Percentiles rank a stretch among this genome's conserved stretches.
phyloP scores from a whole-genome alignment of 257 asterid genomes.

The Lithospermum erythrorhizon region DNA sequence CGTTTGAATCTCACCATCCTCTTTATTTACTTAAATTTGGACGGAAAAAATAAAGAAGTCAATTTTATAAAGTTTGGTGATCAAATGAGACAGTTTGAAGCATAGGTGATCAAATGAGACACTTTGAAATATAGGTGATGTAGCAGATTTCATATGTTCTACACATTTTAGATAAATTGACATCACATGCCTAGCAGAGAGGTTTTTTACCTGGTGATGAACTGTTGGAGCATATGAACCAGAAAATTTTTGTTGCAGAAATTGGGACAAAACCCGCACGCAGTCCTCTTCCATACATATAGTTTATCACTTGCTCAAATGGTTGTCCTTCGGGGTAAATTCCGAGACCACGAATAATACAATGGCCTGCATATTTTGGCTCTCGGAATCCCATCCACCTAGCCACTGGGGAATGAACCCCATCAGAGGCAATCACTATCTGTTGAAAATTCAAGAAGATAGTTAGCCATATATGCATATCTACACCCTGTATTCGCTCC shows the following conservation, averaged over 20 bases:
- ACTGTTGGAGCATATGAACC: conserved; percentile 82
- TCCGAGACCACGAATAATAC: conserved; percentile 75
- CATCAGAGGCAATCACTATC: conserved; percentile 86
- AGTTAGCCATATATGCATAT: background rate
- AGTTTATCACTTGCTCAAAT: conserved; percentile 43
- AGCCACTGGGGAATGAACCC: conserved; percentile 76
- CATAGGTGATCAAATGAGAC: too few species aligned
- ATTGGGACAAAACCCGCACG: conserved; percentile 74
- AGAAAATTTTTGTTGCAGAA: conserved; percentile 72
- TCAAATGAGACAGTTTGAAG: too few species aligned
- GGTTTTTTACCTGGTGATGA: conserved; percentile 35
- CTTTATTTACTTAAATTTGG: too few species aligned
- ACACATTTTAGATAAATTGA: conserved; percentile 14
- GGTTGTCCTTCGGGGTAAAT: conserved; percentile 66
- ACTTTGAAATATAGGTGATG: too few species aligned
- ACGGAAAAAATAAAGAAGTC: too few species aligned
- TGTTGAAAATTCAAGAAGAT: conserved; percentile 10
- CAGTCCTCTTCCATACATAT: conserved; percentile 65
- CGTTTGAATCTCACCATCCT: too few species aligned
- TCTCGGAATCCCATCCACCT: conserved; percentile 82
- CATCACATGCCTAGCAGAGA: background rate
- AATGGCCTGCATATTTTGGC: conserved; percentile 61
- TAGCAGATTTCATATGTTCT: too few species aligned
- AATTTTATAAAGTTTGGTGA: too few species aligned
- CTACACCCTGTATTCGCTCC: background rate